These are phyloP conservation scores for Geotrichum histeridarum DNA, from an alignment of 1,139 yeast species.

Conservation along the genomic window DNA sequence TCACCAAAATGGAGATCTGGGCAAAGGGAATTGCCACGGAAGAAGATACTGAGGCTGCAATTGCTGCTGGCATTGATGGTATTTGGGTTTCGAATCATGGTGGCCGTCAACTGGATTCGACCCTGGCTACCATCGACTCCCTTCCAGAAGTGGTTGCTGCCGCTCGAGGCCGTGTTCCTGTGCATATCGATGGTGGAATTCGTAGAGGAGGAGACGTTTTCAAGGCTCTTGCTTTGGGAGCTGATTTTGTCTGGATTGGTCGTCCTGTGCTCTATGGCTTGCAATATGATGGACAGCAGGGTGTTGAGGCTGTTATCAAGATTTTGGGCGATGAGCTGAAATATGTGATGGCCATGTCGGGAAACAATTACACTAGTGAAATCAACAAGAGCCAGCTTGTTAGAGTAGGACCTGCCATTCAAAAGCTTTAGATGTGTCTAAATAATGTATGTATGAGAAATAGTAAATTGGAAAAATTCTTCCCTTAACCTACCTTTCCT, in stretches of 20 bases:
- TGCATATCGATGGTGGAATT: slow-evolving; percentile 64
- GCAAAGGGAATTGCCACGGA: slow-evolving; percentile 52
- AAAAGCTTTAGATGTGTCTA: slow-evolving; percentile 21
- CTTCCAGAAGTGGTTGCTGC: slow-evolving; percentile 55
- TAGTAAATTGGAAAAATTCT: neutral
- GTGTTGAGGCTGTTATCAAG: slow-evolving; percentile 43
- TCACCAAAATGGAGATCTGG: slow-evolving; percentile 39
- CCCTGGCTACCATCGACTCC: slow-evolving; percentile 58
- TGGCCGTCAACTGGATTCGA: slow-evolving; percentile 62
- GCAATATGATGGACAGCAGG: slow-evolving; percentile 60
- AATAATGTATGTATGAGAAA: neutral
- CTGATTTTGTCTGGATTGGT: slow-evolving; percentile 66
- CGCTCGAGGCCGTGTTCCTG: slow-evolving; percentile 47
- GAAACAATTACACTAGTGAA: slow-evolving; percentile 24
- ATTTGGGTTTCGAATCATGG: slow-evolving; percentile 66
- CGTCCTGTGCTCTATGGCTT: slow-evolving; percentile 64
- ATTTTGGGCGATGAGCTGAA: slow-evolving; percentile 34
- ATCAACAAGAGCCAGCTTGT: slow-evolving; percentile 27
- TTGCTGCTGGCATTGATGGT: slow-evolving; percentile 51
- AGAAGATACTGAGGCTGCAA: slow-evolving; percentile 51
- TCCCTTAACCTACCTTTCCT: neutral
- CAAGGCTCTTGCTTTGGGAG: slow-evolving; percentile 66
- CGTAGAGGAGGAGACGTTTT: slow-evolving; percentile 64
- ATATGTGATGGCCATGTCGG: slow-evolving; percentile 35
- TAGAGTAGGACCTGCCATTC: slow-evolving; percentile 29